These are phyloP conservation scores for Lipomyces yamadae DNA, from an alignment of 805 yeast species.

Conservation along the genomic window DNA sequence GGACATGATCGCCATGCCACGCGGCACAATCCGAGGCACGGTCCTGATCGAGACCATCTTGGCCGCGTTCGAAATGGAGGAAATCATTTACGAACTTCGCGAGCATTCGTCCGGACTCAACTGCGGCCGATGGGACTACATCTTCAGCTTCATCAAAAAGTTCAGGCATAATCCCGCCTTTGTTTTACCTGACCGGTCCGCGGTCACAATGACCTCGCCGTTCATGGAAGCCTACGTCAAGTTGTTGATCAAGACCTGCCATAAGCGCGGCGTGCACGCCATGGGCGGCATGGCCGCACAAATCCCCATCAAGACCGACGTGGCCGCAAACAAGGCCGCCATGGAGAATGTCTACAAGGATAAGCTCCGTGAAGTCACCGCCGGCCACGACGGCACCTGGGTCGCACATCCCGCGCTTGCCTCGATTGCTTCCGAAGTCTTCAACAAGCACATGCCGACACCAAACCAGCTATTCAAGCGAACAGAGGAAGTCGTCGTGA, in stretches of 20 bases:
- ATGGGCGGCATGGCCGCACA: slow-evolving; percentile 84
- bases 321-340: slow-evolving; percentile 62
- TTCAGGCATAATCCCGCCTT: slow-evolving; percentile 65
- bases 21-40: slow-evolving; percentile 74
- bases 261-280: slow-evolving; percentile 73
- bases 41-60: slow-evolving; percentile 74
- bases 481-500: slow-evolving; percentile 54
- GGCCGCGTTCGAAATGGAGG: slow-evolving; percentile 79
- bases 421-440: slow-evolving; percentile 65
- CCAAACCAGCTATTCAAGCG: slow-evolving; percentile 70
- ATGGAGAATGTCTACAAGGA: slow-evolving; percentile 71
- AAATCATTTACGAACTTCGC: slow-evolving; percentile 72
- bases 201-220: slow-evolving; percentile 60
- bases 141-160: slow-evolving; percentile 70
- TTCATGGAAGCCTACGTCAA: slow-evolving; percentile 71
- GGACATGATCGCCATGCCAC: slow-evolving; percentile 64
- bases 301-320: slow-evolving; percentile 71
- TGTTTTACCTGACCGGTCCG: slow-evolving; percentile 70
- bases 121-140: slow-evolving; percentile 81
- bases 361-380: slow-evolving; percentile 67
- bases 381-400: slow-evolving; percentile 80
- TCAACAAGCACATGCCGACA: slow-evolving; percentile 75
- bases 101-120: slow-evolving; percentile 73
- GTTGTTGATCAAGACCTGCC: slow-evolving; percentile 69
- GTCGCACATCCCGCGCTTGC: slow-evolving; percentile 78